Base-by-base conservation (phyloP, 179 eudicot genomes). In the Beta macrorhiza region DNA sequence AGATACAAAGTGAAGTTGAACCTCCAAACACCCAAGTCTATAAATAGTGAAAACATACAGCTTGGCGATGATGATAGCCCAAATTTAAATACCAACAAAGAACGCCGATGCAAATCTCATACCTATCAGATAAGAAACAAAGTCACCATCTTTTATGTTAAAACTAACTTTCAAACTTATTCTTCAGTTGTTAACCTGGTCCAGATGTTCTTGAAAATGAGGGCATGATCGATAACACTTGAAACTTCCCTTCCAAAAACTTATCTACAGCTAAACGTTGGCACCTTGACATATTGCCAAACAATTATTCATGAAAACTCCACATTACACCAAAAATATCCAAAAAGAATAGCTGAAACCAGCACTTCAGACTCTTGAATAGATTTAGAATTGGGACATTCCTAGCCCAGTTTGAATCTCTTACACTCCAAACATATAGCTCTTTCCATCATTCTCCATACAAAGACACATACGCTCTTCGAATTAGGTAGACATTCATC, bases 11-110 rank as follows among this genome's bases (percentile, higher is more conserved):
- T 37, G 42, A 37, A 37, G 42, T 65, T 67, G 2, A 29, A 67
- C 32, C 72, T 51, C 73, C 80, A 52, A 78, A 64, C 72, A 63
- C 29, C 29, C 17, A 78, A 78, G 51, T 64, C 68, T 64, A 22
- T 64, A 0, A 13, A 29, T 32, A 15, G 63, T 16, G 12, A 58
- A 11, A 19, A n/a, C 7, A 61, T n/a, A 61, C 29, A 6, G n/a
- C 10, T 19, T 19, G 45, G 69, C 44, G 29, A 32, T 65, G 69
- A 65, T 65, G 69, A 32, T 13, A 4, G 7, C 10, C 1, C 11
- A 13, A 65, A 65, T 29, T 65, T 65, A 37, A 63, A 65, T 1
- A 65, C 17, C 29, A 20, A 29, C 1, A 16, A 25, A 29, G 45
- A 65, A 65, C 45, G 44, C 5, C 11, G 13, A 9, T 13, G 67